Evolutionary conservation across 495 filamentous ascomycete genomes (phyloP).

Genomic region (Lophium mytilinum): DNA sequence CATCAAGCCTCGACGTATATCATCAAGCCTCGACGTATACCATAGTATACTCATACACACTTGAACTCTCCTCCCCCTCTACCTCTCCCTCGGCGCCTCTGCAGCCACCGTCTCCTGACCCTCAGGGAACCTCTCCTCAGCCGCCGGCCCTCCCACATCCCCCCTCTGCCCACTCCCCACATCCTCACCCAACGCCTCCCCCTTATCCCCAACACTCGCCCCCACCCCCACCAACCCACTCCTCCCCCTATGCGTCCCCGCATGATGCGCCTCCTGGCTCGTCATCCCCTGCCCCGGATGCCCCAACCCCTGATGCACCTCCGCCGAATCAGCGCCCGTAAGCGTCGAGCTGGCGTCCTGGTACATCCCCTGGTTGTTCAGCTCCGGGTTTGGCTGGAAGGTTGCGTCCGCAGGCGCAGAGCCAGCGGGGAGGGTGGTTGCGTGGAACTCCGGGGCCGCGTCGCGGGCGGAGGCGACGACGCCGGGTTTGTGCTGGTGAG

Average conservation of each 20-base stretch:
- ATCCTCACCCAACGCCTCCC: conserved; percentile 34
- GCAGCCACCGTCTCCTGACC: conserved; percentile 41
- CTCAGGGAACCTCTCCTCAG: conserved; percentile 41
- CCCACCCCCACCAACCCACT: conserved; percentile 52
- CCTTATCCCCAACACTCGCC: conserved; percentile 12
- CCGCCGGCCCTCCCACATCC: conserved; percentile 29
- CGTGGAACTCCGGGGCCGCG: conserved; percentile 52
- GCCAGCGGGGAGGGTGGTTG: conserved; percentile 52
- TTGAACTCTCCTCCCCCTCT: background rate
- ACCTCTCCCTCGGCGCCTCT: conserved; percentile 25
- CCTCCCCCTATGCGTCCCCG: conserved; percentile 42
- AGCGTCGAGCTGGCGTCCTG: conserved; percentile 47
- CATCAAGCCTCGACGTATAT: too few species aligned
- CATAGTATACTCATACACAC: too few species aligned
- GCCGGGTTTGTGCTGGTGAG: conserved; percentile 57
- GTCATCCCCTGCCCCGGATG: conserved; percentile 57
- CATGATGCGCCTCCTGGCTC: conserved; percentile 47
- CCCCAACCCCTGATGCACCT: conserved; percentile 53
- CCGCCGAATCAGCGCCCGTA: conserved; percentile 53
- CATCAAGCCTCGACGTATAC: too few species aligned
- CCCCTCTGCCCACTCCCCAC: conserved; percentile 33
- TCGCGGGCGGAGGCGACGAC: conserved; percentile 50
- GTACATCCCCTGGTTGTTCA: conserved; percentile 37
- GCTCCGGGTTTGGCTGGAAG: conserved; percentile 47
- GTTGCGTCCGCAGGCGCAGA: conserved; percentile 56